Evolutionary conservation across 345 rosid species (phyloP).

Genomic region (Syzygium jambos): DNA sequence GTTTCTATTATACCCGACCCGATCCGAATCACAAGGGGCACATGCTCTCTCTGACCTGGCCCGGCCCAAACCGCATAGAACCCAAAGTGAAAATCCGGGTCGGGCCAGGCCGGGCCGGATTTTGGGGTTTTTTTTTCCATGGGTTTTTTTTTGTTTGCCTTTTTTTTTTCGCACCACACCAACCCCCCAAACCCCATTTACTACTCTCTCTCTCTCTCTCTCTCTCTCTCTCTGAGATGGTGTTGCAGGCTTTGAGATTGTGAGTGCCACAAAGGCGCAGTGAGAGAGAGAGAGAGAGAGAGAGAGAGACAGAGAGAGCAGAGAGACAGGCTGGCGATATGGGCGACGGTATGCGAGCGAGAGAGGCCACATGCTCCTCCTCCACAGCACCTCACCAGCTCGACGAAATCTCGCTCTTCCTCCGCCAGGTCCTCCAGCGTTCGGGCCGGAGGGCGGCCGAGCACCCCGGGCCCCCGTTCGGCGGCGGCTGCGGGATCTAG

Average conservation of each 20-base stretch:
- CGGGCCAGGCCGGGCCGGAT: no score
- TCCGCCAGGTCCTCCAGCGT: constrained; percentile 50
- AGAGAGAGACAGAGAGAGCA: background rate
- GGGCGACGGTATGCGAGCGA: background rate
- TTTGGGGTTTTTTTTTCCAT: no score
- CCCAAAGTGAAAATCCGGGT: no score
- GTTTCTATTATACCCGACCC: no score
- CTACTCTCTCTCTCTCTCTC: background rate
- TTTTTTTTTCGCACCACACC: background rate
- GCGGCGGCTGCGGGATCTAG: background rate
- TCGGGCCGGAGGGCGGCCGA: constrained; percentile 22
- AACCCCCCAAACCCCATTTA: background rate
- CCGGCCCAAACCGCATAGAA: no score
- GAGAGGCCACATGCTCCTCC: constrained; percentile 4
- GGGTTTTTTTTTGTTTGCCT: no score
- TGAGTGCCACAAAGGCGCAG: background rate
- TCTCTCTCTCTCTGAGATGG: background rate
- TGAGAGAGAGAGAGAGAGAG: background rate
- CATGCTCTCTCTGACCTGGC: no score
- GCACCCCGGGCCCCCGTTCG: background rate
- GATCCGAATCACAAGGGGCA: no score
- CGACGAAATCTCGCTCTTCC: constrained; percentile 57
- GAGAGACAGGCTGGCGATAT: background rate
- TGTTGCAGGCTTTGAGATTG: background rate
- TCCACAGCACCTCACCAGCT: constrained; percentile 17